Percentiles rank a stretch among this genome's conserved stretches.
Conservation (phyloP, 1,284 basidiomycete species). For the Ceratobasidium sp. region DNA sequence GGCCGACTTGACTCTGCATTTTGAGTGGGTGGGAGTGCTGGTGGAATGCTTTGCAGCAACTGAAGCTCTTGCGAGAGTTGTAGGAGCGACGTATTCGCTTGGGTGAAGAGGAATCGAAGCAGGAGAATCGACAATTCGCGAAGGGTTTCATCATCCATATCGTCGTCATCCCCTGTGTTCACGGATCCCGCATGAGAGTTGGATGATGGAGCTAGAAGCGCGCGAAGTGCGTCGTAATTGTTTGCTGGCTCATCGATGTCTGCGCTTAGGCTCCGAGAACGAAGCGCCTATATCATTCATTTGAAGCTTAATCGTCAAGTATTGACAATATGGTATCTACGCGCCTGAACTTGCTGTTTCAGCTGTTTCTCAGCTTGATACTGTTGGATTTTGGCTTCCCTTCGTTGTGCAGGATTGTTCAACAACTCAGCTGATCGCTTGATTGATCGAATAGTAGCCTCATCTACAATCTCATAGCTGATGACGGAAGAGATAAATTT, state of each 20-base stretch:
- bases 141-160: conserved; percentile 72
- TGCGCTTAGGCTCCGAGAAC: conserved; percentile 59
- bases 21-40: not conserved
- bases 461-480: conserved; percentile 73
- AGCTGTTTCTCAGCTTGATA: conserved; percentile 88
- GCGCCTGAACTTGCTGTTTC: conserved; percentile 75
- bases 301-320: conserved; percentile 4
- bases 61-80: conserved; percentile 72
- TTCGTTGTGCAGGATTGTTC: conserved; percentile 73
- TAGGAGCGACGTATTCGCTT: conserved; percentile 65
- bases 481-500: conserved; percentile 71
- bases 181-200: conserved; percentile 12
- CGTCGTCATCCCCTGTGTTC: conserved; percentile 63
- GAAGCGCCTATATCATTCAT: conserved; percentile 62
- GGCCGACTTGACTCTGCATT: not conserved
- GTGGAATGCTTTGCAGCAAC: conserved; percentile 73
- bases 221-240: conserved; percentile 40
- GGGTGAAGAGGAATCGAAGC: conserved; percentile 78
- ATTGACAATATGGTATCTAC: conserved; percentile 46
- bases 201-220: conserved; percentile 23
- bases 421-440: conserved; percentile 63
- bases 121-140: conserved; percentile 78
- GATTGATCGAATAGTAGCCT: not conserved
- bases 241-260: conserved; percentile 49
- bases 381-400: conserved; percentile 90